Conservation (phyloP, 2,329 filamentous ascomycete genomes). For the Nemania sp. region DNA sequence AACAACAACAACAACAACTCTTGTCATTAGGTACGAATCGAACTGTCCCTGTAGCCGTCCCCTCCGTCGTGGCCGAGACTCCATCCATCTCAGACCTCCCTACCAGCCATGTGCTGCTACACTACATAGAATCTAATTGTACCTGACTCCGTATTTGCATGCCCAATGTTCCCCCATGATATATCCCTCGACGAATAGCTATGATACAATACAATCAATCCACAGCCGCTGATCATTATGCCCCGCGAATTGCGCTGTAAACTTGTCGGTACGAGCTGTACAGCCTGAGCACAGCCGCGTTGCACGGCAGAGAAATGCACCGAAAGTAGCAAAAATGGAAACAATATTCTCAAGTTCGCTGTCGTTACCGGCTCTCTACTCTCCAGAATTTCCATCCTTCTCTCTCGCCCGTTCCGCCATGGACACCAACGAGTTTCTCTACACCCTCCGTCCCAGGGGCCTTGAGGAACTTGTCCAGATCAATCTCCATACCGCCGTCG, state of each 20-base stretch:
- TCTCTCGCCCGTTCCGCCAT: slow-evolving; percentile 67
- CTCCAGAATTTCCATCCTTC: slow-evolving; percentile 90
- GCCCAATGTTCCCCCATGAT: slow-evolving; percentile 13
- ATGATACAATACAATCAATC: slow-evolving; percentile 16
- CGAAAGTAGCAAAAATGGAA: neutral
- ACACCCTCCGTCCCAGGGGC: slow-evolving; percentile 85
- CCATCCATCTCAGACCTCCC: neutral
- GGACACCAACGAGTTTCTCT: slow-evolving; percentile 83
- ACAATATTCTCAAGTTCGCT: slow-evolving; percentile 9
- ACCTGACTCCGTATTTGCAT: slow-evolving; percentile 21
- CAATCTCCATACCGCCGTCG: slow-evolving; percentile 88
- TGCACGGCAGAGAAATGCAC: slow-evolving; percentile 5
- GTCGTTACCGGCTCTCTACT: slow-evolving; percentile 52
- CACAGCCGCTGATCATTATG: neutral
- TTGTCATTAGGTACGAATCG: slow-evolving; percentile 23
- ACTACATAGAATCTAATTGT: slow-evolving; percentile 6
- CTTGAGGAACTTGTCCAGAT: slow-evolving; percentile 80
- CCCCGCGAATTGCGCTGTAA: neutral
- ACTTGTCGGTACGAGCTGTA: neutral
- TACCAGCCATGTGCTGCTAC: too few relatives aligned
- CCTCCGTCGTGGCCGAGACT: slow-evolving; percentile 1
- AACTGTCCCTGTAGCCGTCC: neutral
- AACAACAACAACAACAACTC: too few relatives aligned
- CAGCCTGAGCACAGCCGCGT: neutral
- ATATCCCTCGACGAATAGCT: slow-evolving; percentile 2